Evolutionary conservation across 345 rosid genomes (phyloP).

Genomic region (Erucastrum elatum): DNA sequence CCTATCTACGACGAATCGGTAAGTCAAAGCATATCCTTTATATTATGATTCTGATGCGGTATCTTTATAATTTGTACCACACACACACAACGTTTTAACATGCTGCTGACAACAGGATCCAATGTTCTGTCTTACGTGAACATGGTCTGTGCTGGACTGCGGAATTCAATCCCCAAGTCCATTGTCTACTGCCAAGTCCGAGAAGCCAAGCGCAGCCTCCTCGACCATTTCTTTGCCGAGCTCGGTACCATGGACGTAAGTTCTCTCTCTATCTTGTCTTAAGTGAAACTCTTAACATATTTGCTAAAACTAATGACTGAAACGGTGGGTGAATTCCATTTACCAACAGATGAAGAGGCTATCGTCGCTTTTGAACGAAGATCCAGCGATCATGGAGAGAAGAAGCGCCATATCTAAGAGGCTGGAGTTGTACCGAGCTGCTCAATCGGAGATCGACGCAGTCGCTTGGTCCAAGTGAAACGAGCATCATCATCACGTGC

Average conservation of each 20-base stretch:
- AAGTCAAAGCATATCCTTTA: slow-evolving; percentile 27
- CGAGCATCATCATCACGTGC: neutral
- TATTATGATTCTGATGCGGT: neutral
- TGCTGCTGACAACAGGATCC: slow-evolving; percentile 56
- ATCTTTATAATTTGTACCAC: neutral
- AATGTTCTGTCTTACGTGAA: slow-evolving; percentile 88
- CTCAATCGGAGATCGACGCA: slow-evolving; percentile 85
- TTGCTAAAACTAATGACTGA: slow-evolving; percentile 8
- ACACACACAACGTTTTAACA: neutral
- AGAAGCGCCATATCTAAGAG: slow-evolving; percentile 79
- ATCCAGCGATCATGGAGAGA: slow-evolving; percentile 97
- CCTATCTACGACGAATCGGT: slow-evolving; percentile 94
- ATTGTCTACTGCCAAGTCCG: slow-evolving; percentile 95
- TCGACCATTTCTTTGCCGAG: slow-evolving; percentile 89
- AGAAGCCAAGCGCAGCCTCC: slow-evolving; percentile 93
- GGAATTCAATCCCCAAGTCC: slow-evolving; percentile 93
- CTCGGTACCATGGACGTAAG: slow-evolving; percentile 89
- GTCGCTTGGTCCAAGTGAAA: slow-evolving; percentile 94
- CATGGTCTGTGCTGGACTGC: slow-evolving; percentile 87
- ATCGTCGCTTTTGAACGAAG: slow-evolving; percentile 85
- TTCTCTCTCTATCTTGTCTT: slow-evolving; percentile 2
- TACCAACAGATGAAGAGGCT: slow-evolving; percentile 70
- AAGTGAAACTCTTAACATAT: neutral
- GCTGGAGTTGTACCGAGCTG: slow-evolving; percentile 86
- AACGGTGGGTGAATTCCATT: neutral